These are phyloP conservation scores for Fraxinus albicans DNA, from an alignment of 305 asterid genomes.

Conservation along the genomic window DNA sequence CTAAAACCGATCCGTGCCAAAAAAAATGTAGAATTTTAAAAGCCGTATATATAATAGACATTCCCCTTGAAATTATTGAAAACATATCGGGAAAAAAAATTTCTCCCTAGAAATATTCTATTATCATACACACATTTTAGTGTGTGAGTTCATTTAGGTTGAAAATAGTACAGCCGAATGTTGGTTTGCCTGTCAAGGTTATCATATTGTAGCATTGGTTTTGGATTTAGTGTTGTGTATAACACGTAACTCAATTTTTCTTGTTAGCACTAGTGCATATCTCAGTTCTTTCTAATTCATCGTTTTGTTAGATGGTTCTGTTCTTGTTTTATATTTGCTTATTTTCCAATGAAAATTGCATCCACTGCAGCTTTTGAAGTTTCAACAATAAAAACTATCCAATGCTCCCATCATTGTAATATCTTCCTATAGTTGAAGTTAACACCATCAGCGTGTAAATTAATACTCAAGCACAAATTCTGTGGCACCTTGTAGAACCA, in stretches of 20 bases:
- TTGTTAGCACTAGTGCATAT: neutral
- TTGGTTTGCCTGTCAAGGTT: neutral
- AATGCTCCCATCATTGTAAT: neutral
- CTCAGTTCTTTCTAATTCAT: neutral
- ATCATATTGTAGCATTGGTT: neutral
- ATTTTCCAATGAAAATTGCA: neutral
- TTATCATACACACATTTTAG: neutral
- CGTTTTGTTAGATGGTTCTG: neutral
- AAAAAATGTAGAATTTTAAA: neutral
- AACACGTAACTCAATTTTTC: neutral
- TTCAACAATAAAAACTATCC: neutral
- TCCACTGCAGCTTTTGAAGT: neutral
- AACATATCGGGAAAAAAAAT: neutral
- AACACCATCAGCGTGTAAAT: conserved; percentile 4
- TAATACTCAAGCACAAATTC: neutral
- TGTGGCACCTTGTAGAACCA: neutral
- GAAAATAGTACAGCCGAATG: neutral
- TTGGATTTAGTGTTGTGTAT: neutral
- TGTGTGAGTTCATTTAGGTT: neutral
- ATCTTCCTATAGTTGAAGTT: conserved; percentile 1
- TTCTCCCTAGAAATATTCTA: neutral
- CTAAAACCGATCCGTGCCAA: neutral
- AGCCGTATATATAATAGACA: neutral
- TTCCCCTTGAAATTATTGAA: neutral
- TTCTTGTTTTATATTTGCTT: neutral